Evolutionary conservation across 208 protist species (phyloP), one percentile per base, ranked within the genome.

Genomic region (Trypanosoma conorhini): DNA sequence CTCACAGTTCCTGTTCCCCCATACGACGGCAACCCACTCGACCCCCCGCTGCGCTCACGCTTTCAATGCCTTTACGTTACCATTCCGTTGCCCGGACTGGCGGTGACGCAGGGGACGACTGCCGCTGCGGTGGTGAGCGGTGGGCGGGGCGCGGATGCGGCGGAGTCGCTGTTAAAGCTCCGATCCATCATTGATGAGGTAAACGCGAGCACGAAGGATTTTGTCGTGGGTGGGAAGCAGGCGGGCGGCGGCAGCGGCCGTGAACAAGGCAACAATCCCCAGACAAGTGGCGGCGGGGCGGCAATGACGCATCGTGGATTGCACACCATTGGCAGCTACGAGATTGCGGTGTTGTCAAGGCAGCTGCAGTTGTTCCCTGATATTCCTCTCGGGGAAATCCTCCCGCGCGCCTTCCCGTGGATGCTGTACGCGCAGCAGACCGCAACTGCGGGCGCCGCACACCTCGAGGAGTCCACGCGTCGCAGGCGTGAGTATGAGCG

Each of bases 1-100:
- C 81, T 99, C 22, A 98, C 97, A 13, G 86, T 98, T 10, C 97
- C 97, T 0, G 93, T 97, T 54, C 88, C 89, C 8, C 81, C 76
- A 3, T 97, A 88, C 65, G 83, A 89, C 19, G 92, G 89, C 50
- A 94, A 86, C 67, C 88, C 92, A 17, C 88, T 96, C 42, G 92
- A 96, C 70, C 92, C 89, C 1, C 92, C 92, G 26, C 76, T 96
- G 65, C 82, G 91, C 21, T 93, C 86, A 13, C 85, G 87, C 33
- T 96, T 96, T 46, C 88, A 96, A 74, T 94, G 85, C 58, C 79
- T 96, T 17, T 92, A 91, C 67, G 80, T 92, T 28, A 66, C 79
- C 42, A 79, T 85, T 17, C 81, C 81, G 1, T 72, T 80, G 38
- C 83, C 81, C 5, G 38, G 56, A 8, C 40, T 83, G 9, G 33